Evolutionary conservation across 78 protist species (phyloP).

Genomic region (Dictyostelium intermedium): DNA sequence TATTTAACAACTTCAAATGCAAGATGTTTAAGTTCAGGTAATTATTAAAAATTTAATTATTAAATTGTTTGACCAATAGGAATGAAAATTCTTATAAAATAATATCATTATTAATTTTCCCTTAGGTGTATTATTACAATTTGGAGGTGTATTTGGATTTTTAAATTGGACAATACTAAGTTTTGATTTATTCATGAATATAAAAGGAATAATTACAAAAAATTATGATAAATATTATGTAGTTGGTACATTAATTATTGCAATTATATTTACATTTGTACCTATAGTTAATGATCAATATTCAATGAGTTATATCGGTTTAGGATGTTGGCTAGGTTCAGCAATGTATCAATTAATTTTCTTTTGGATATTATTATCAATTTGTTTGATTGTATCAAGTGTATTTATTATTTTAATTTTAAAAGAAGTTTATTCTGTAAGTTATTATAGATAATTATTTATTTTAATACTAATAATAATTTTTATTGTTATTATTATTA

Average conservation of each 20-base stretch:
- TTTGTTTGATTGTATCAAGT: neutral
- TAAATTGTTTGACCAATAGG: no score
- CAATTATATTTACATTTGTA: neutral
- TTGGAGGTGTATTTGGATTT: conserved; percentile 10
- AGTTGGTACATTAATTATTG: neutral
- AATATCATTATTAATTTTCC: no score
- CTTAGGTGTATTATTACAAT: neutral
- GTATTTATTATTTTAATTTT: conserved; percentile 25
- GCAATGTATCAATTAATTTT: conserved; percentile 6
- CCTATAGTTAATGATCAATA: conserved; percentile 10
- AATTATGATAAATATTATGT: conserved; percentile 10
- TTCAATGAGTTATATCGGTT: neutral
- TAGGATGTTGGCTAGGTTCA: conserved; percentile 9
- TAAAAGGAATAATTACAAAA: neutral
- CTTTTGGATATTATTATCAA: conserved; percentile 41
- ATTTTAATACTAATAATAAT: no score
- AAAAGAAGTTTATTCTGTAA: neutral
- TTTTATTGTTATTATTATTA: no score
- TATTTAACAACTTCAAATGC: neutral
- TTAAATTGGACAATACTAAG: neutral
- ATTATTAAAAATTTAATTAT: no score
- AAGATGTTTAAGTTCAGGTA: neutral
- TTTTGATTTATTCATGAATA: conserved; percentile 2
- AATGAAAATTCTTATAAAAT: no score
- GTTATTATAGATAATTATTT: no score